A percentile compares a stretch with the other conserved stretches of the same genome.
Conservation (phyloP, 1,139 yeast genomes). For the Saccharomycopsis crataegensis region DNA sequence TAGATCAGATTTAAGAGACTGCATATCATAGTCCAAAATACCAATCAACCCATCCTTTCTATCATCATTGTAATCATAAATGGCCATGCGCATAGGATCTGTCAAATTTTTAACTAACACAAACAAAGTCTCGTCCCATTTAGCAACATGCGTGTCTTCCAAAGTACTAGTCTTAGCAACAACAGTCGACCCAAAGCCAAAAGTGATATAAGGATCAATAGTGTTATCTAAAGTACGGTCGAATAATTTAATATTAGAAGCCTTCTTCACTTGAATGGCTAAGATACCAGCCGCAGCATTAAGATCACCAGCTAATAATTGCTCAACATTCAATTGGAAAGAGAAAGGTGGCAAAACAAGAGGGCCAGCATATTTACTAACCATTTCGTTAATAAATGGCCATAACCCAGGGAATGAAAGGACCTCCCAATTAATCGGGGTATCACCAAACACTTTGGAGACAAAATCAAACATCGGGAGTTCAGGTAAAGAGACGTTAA, state of each 20-base stretch:
- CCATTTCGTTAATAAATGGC: slow-evolving; percentile 76
- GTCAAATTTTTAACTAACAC: slow-evolving; percentile 68
- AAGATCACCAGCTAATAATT: slow-evolving; percentile 74
- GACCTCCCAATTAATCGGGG: slow-evolving; percentile 79
- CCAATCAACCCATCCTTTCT: slow-evolving; percentile 82
- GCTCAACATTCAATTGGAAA: slow-evolving; percentile 87
- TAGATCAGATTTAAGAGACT: slow-evolving; percentile 49
- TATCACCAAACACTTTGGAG: slow-evolving; percentile 64
- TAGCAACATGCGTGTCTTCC: slow-evolving; percentile 57
- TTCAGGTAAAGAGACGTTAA: slow-evolving; percentile 74
- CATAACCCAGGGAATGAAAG: slow-evolving; percentile 80
- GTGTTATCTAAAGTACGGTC: slow-evolving; percentile 63
- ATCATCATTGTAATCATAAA: slow-evolving; percentile 67
- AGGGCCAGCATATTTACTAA: slow-evolving; percentile 80
- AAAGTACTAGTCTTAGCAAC: slow-evolving; percentile 63
- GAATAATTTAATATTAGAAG: slow-evolving; percentile 61
- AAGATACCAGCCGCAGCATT: slow-evolving; percentile 84
- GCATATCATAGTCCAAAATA: slow-evolving; percentile 67
- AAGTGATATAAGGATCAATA: slow-evolving; percentile 81
- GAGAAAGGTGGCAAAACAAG: slow-evolving; percentile 83
- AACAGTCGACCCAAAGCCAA: slow-evolving; percentile 51
- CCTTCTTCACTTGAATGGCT: slow-evolving; percentile 59
- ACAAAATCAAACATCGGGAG: slow-evolving; percentile 85
- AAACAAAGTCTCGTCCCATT: slow-evolving; percentile 74
- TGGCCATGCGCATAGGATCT: slow-evolving; percentile 67